phyloP scores from a whole-genome alignment of 805 yeast species.

The Ascoidea rubescens region DNA sequence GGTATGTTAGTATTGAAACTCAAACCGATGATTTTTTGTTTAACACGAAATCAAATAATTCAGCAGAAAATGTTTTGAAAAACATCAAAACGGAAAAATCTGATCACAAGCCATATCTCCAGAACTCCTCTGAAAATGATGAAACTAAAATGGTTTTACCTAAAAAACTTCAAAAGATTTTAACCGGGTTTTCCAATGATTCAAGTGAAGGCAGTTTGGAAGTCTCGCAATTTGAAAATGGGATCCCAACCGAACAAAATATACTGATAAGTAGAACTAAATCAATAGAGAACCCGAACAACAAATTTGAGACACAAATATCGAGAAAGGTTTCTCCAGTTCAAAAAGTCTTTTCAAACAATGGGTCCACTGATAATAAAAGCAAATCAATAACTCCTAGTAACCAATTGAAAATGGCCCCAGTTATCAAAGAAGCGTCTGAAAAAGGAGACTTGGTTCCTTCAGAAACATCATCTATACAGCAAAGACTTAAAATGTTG shows the following conservation, averaged over 20 bases:
- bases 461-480: constrained; percentile 2
- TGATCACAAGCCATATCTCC: not conserved
- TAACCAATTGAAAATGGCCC: constrained; percentile 9
- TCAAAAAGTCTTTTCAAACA: not conserved
- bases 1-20: not conserved
- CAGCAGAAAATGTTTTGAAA: not conserved
- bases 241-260: too few relatives aligned
- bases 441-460: constrained; percentile 1
- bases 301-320: not conserved
- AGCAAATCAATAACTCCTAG: constrained; percentile 5
- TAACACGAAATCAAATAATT: too few relatives aligned
- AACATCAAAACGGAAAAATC: not conserved
- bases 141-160: too few relatives aligned
- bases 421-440: constrained; percentile 8
- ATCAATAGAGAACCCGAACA: not conserved
- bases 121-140: not conserved
- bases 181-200: not conserved
- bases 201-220: not conserved
- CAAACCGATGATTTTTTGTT: not conserved
- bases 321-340: not conserved
- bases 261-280: too few relatives aligned
- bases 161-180: not conserved
- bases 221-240: not conserved
- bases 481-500: constrained; percentile 7
- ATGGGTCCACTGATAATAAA: not conserved